phyloP scores from a whole-genome alignment of 169 alveolate genomes.

The Cryptosporidium tyzzeri region DNA sequence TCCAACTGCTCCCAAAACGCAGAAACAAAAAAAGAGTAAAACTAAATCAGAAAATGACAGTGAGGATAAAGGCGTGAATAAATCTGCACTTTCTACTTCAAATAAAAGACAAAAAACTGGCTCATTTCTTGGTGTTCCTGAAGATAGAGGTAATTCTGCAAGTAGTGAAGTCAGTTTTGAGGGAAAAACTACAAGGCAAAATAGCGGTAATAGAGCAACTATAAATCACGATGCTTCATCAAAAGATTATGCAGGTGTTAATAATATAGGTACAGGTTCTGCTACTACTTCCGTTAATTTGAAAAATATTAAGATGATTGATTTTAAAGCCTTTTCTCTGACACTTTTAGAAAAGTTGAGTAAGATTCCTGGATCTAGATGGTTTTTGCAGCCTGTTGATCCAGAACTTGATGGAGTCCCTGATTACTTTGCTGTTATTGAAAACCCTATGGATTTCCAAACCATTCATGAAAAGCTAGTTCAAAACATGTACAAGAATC shows the following conservation, averaged over 20 bases:
- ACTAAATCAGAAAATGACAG: conserved; percentile 1
- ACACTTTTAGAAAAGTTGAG: conserved; percentile 79
- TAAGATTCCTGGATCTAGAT: conserved; percentile 78
- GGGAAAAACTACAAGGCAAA: conserved; percentile 51
- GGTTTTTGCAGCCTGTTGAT: conserved; percentile 93
- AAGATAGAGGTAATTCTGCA: conserved; percentile 26
- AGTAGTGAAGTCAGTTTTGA: conserved; percentile 21
- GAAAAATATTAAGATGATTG: conserved; percentile 19
- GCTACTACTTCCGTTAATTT: background rate
- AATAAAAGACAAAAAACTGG: conserved; percentile 28
- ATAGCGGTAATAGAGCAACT: conserved; percentile 22
- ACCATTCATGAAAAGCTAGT: conserved; percentile 82
- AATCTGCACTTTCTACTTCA: background rate
- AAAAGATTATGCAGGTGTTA: background rate
- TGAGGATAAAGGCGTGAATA: background rate
- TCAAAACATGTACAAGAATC: conserved; percentile 85
- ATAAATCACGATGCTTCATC: background rate
- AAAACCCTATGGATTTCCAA: conserved; percentile 85
- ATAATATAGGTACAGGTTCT: background rate
- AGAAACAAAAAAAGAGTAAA: conserved; percentile 34
- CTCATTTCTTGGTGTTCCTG: background rate
- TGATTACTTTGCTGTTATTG: conserved; percentile 83
- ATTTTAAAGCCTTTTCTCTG: conserved; percentile 39
- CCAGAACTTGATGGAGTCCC: conserved; percentile 91
- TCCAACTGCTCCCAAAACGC: conserved; percentile 11